A percentile compares a stretch with the other conserved stretches of the same genome.
Conservation (phyloP, 106 monocot species). For the Dendrobium catenatum region DNA sequence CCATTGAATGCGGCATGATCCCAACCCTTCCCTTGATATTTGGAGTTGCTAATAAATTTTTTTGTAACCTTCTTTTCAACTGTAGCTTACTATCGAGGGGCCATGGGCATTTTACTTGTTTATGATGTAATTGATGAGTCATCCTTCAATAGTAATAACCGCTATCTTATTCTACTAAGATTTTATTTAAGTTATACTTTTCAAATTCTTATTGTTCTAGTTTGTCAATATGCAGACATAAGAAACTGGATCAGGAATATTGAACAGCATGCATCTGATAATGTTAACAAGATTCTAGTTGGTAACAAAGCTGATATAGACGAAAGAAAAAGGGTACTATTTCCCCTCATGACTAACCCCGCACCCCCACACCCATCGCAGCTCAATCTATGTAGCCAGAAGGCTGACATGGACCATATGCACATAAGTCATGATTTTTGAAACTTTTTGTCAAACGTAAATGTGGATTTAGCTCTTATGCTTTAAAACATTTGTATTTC, state of each 20-base stretch:
- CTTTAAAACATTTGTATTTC: background rate
- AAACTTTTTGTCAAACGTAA: too few species aligned
- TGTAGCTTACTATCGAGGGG: constrained; percentile 90
- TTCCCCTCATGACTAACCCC: background rate
- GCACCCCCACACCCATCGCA: too few species aligned
- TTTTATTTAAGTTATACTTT: background rate
- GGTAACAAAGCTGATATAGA: constrained; percentile 99
- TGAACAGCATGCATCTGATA: constrained; percentile 97
- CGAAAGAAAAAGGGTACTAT: constrained; percentile 91
- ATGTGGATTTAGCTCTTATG: background rate
- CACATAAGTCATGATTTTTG: background rate
- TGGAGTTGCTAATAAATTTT: background rate
- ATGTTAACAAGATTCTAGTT: constrained; percentile 94
- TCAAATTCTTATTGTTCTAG: background rate
- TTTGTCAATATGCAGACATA: constrained; percentile 50
- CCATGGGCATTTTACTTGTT: constrained; percentile 98
- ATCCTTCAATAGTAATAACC: constrained; percentile 86
- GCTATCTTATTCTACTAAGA: background rate
- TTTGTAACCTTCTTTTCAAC: background rate
- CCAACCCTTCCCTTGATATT: background rate
- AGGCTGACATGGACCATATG: background rate
- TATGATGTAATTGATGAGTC: constrained; percentile 99
- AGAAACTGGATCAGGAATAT: constrained; percentile 98
- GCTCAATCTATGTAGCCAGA: too few species aligned
- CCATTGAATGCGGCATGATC: too few species aligned